These are phyloP conservation scores for Solanum chacoense DNA, from an alignment of 305 asterid genomes.

Conservation along the genomic window DNA sequence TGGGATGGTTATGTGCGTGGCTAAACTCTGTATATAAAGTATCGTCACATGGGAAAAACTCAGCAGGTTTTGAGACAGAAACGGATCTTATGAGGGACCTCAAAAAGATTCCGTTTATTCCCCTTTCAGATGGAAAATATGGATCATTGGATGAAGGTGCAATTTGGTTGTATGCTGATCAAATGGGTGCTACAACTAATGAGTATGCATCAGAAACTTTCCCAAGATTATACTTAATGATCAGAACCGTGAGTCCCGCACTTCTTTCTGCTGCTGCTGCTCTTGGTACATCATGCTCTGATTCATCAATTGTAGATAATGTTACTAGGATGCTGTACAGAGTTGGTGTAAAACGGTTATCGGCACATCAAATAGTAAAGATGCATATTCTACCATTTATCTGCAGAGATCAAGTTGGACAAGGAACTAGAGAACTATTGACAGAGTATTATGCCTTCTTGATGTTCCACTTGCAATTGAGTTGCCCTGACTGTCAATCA, in stretches of 20 bases:
- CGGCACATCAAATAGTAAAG: slow-evolving; percentile 17
- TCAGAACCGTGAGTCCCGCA: slow-evolving; percentile 54
- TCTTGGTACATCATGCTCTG: slow-evolving; percentile 25
- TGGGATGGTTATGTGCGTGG: slow-evolving; percentile 70
- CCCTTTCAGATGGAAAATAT: slow-evolving; percentile 74
- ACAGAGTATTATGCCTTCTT: slow-evolving; percentile 69
- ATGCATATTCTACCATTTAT: slow-evolving; percentile 1
- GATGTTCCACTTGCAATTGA: slow-evolving; percentile 74
- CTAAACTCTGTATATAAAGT: slow-evolving; percentile 45
- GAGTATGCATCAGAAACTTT: slow-evolving; percentile 26
- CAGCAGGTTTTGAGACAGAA: slow-evolving; percentile 24
- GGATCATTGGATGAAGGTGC: slow-evolving; percentile 57
- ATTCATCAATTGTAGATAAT: slow-evolving; percentile 23
- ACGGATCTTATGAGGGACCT: slow-evolving; percentile 38
- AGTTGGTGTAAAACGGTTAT: slow-evolving; percentile 73
- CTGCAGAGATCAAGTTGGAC: not conserved
- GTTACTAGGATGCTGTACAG: slow-evolving; percentile 56
- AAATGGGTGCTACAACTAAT: slow-evolving; percentile 21
- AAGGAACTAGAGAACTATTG: slow-evolving; percentile 34
- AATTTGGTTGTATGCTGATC: slow-evolving; percentile 67
- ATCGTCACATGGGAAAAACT: slow-evolving; percentile 20
- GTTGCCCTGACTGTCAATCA: slow-evolving; percentile 44
- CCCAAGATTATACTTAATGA: slow-evolving; percentile 46
- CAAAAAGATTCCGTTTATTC: slow-evolving; percentile 57
- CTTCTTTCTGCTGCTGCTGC: slow-evolving; percentile 55